A percentile compares a stretch with the other conserved stretches of the same genome.
Conservation (phyloP, 495 filamentous ascomycete species). For the Penicillium samsonianum region DNA sequence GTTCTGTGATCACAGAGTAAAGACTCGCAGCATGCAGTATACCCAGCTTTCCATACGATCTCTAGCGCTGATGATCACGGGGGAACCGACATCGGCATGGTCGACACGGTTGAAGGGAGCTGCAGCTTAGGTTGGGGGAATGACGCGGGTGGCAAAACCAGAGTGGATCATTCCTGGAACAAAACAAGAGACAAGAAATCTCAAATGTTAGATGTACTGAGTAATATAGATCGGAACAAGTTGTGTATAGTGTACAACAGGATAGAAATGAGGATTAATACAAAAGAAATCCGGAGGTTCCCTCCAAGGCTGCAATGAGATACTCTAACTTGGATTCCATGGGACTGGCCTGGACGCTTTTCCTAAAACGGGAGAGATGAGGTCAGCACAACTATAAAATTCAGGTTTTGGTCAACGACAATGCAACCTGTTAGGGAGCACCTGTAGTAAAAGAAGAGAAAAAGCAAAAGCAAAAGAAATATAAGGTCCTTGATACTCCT, state of each 20-base stretch:
- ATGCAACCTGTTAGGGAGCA: not conserved
- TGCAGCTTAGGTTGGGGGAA: conserved; percentile 19
- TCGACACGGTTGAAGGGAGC: conserved; percentile 11
- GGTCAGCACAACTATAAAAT: conserved; percentile 5
- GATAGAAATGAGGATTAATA: not conserved
- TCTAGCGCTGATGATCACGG: conserved; percentile 17
- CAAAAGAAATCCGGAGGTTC: not conserved
- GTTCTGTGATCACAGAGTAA: not conserved
- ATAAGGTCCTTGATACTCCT: too few relatives aligned
- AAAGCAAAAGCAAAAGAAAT: too few relatives aligned
- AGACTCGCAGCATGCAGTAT: not conserved
- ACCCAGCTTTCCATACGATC: conserved; percentile 9
- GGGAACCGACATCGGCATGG: conserved; percentile 11
- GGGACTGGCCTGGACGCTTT: not conserved
- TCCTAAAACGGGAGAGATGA: conserved; percentile 3
- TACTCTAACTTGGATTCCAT: not conserved
- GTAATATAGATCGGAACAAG: too few relatives aligned
- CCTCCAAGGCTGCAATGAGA: not conserved
- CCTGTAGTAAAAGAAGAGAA: too few relatives aligned
- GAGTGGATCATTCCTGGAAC: conserved; percentile 18
- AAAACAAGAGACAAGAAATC: conserved; percentile 2
- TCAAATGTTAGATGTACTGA: too few relatives aligned
- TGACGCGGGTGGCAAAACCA: conserved; percentile 32
- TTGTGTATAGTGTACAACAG: not conserved
- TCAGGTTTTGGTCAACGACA: not conserved